These are phyloP conservation scores for Auricularia sp. DNA, from an alignment of 768 basidiomycete genomes.

Conservation along the genomic window DNA sequence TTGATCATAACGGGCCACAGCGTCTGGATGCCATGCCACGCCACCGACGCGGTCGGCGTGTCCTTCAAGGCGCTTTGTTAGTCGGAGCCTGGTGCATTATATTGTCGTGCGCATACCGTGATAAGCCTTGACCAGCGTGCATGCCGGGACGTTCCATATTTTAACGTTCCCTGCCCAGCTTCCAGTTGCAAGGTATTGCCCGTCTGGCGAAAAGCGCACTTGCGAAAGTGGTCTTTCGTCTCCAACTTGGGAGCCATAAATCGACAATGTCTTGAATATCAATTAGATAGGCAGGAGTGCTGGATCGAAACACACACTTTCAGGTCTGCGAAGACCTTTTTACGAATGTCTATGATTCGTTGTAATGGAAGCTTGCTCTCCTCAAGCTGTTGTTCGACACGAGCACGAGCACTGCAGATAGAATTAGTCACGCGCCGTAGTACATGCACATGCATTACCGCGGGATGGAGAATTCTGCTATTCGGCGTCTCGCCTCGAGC, in stretches of 20 bases:
- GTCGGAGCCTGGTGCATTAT: neutral
- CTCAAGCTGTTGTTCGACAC: conserved; percentile 84
- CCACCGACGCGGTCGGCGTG: conserved; percentile 90
- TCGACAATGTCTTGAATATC: conserved; percentile 63
- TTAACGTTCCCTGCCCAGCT: conserved; percentile 96
- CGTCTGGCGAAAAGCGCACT: conserved; percentile 91
- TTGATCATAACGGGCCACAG: conserved; percentile 61
- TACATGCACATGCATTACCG: conserved; percentile 59
- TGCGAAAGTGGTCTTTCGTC: conserved; percentile 91
- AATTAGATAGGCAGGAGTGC: neutral
- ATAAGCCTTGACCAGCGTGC: conserved; percentile 66
- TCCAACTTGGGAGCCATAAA: conserved; percentile 95
- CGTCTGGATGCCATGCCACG: conserved; percentile 94
- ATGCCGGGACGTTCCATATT: conserved; percentile 90
- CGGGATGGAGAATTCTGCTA: conserved; percentile 91
- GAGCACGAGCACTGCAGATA: conserved; percentile 82
- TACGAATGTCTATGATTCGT: conserved; percentile 84
- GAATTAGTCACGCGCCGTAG: conserved; percentile 22
- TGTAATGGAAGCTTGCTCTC: conserved; percentile 82
- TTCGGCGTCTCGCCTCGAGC: conserved; percentile 69
- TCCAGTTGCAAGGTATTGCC: conserved; percentile 77
- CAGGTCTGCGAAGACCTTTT: conserved; percentile 80
- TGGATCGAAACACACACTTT: conserved; percentile 46
- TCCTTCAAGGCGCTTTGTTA: conserved; percentile 33
- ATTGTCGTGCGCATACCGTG: conserved; percentile 40